Conservation (phyloP, 148 eudicot genomes). For the Spergularia marina region DNA sequence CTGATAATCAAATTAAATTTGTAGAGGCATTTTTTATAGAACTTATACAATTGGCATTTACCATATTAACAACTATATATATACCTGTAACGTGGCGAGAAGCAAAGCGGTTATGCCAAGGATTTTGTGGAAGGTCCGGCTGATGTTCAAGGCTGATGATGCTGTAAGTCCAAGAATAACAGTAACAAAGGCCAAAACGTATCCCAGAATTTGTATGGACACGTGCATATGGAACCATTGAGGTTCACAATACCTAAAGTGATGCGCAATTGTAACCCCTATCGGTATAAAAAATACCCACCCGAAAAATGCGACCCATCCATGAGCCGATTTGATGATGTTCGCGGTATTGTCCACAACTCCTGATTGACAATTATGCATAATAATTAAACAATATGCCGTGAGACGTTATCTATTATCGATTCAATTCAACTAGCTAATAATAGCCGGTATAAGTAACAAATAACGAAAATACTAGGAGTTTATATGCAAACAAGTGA, state of each 20-base stretch:
- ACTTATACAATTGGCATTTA: too few species aligned
- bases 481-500: too few species aligned
- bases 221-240: constrained; percentile 2
- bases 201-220: constrained; percentile 6
- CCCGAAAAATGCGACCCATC: not conserved
- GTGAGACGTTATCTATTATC: not conserved
- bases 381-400: not conserved
- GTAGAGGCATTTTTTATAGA: too few species aligned
- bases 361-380: not conserved
- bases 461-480: too few species aligned
- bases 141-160: not conserved
- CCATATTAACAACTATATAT: not conserved
- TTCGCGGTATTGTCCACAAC: not conserved
- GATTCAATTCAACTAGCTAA: not conserved
- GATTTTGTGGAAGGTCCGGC: constrained; percentile 12
- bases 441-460: not conserved
- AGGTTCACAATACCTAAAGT: constrained; percentile 6
- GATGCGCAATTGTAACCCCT: constrained; percentile 11
- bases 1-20: too few species aligned
- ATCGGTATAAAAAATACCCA: constrained; percentile 17
- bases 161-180: constrained; percentile 7
- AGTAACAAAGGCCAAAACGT: constrained; percentile 2
- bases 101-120: not conserved
- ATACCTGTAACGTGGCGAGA: constrained; percentile 17
- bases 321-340: constrained; percentile 2